A percentile compares a stretch with the other conserved stretches of the same genome.
These are phyloP conservation scores for Picochlorum sp. DNA, from an alignment of 139 green algal genomes.

Conservation along the genomic window DNA sequence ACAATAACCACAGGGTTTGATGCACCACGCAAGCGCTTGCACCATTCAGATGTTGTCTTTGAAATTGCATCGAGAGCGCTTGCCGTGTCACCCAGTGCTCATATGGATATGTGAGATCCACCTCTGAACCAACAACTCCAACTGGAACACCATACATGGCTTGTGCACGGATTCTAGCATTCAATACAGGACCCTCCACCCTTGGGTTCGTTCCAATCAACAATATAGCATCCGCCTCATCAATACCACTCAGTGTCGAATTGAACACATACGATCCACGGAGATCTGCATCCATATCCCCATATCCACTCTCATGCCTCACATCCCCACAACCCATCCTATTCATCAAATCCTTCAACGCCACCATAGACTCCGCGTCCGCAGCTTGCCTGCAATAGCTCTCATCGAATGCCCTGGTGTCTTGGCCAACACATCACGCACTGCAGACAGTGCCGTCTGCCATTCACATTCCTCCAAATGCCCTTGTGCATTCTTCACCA, in stretches of 20 bases:
- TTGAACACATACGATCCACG: slow-evolving; percentile 87
- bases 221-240: slow-evolving; percentile 83
- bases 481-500: slow-evolving; percentile 47
- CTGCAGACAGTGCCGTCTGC: slow-evolving; percentile 60
- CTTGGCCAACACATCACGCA: slow-evolving; percentile 34
- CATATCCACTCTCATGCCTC: slow-evolving; percentile 30
- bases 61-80: slow-evolving; percentile 54
- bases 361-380: slow-evolving; percentile 89
- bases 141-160: slow-evolving; percentile 43
- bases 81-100: slow-evolving; percentile 71
- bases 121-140: slow-evolving; percentile 1
- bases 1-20: slow-evolving; percentile 79
- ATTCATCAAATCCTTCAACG: slow-evolving; percentile 70
- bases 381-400: slow-evolving; percentile 83
- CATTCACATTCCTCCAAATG: slow-evolving; percentile 58
- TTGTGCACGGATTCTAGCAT: slow-evolving; percentile 76
- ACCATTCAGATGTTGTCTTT: slow-evolving; percentile 37
- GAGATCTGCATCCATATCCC: slow-evolving; percentile 68
- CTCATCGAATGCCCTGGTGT: slow-evolving; percentile 62
- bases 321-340: slow-evolving; percentile 66
- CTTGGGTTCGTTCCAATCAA: slow-evolving; percentile 90
- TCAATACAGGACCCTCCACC: slow-evolving; percentile 90
- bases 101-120: slow-evolving; percentile 90
- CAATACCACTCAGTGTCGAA: slow-evolving; percentile 72
- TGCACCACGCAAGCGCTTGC: slow-evolving; percentile 63